Percentiles rank a stretch among this genome's conserved stretches.
Conservation (phyloP, 2,329 filamentous ascomycete genomes). For the Aphanocladium album region DNA sequence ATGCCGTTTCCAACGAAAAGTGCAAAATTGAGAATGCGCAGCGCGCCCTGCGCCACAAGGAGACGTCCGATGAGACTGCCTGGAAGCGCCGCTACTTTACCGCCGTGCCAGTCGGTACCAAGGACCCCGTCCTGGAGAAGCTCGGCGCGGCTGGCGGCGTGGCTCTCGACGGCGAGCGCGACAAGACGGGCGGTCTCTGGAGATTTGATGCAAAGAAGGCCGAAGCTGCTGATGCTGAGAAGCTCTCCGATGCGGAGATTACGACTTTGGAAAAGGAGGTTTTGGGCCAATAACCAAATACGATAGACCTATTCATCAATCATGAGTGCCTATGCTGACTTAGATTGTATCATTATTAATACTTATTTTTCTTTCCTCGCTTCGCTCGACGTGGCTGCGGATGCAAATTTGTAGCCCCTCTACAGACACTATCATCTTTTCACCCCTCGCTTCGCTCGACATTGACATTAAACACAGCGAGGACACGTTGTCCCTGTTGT, state of each 20-base stretch:
- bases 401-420: too few relatives aligned
- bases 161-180: constrained; percentile 46
- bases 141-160: constrained; percentile 45
- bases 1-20: constrained; percentile 73
- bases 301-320: not conserved
- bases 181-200: constrained; percentile 59
- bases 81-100: constrained; percentile 88
- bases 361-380: not conserved
- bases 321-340: not conserved
- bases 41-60: constrained; percentile 65
- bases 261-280: constrained; percentile 41
- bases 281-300: constrained; percentile 29
- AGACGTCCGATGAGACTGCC: constrained; percentile 65
- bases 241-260: constrained; percentile 35
- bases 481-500: not conserved
- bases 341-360: constrained; percentile 1
- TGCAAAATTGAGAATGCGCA: constrained; percentile 86
- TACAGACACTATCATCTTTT: too few relatives aligned
- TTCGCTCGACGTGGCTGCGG: not conserved
- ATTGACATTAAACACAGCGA: too few relatives aligned
- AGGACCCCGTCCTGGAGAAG: constrained; percentile 40
- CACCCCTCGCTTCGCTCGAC: not conserved
- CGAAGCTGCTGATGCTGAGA: constrained; percentile 30
- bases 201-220: constrained; percentile 49
- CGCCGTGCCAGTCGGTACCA: constrained; percentile 31